These are phyloP conservation scores for Cyberlindnera mycetangii DNA, from an alignment of 805 yeast species.

Conservation along the genomic window DNA sequence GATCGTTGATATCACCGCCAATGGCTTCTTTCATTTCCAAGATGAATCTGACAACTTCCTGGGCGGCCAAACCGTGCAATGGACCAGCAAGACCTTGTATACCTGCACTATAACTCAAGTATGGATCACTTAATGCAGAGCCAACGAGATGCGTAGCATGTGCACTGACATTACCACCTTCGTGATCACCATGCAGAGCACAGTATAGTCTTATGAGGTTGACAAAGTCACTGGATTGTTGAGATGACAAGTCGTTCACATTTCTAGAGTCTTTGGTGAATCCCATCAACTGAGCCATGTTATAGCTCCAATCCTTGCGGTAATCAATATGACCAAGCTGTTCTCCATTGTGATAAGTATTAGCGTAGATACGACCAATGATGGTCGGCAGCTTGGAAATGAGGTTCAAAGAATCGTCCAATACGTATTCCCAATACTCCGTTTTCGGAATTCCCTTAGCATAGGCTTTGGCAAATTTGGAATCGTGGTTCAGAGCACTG, in stretches of 20 bases:
- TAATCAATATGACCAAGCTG: slow-evolving; percentile 49
- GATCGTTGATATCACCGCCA: slow-evolving; percentile 28
- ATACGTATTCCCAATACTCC: slow-evolving; percentile 73
- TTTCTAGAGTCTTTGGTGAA: slow-evolving; percentile 41
- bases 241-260: slow-evolving; percentile 26
- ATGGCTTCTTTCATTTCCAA: slow-evolving; percentile 55
- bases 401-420: slow-evolving; percentile 67
- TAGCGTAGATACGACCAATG: slow-evolving; percentile 73
- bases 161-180: slow-evolving; percentile 82
- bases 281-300: slow-evolving; percentile 65
- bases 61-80: slow-evolving; percentile 81
- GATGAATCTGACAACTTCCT: slow-evolving; percentile 77
- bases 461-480: slow-evolving; percentile 69
- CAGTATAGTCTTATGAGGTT: slow-evolving; percentile 71
- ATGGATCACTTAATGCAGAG: slow-evolving; percentile 75
- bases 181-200: slow-evolving; percentile 78
- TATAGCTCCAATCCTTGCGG: slow-evolving; percentile 67
- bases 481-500: slow-evolving; percentile 67
- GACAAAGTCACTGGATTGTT: slow-evolving; percentile 54
- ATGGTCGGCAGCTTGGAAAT: slow-evolving; percentile 72
- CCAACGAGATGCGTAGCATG: slow-evolving; percentile 83
- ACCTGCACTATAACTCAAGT: slow-evolving; percentile 73
- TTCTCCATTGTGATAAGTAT: slow-evolving; percentile 53
- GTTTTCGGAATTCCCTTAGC: slow-evolving; percentile 65
- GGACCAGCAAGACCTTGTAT: slow-evolving; percentile 85